Base-by-base conservation (phyloP, 139 green algal genomes). In the Astrephomene gubernaculifera region DNA sequence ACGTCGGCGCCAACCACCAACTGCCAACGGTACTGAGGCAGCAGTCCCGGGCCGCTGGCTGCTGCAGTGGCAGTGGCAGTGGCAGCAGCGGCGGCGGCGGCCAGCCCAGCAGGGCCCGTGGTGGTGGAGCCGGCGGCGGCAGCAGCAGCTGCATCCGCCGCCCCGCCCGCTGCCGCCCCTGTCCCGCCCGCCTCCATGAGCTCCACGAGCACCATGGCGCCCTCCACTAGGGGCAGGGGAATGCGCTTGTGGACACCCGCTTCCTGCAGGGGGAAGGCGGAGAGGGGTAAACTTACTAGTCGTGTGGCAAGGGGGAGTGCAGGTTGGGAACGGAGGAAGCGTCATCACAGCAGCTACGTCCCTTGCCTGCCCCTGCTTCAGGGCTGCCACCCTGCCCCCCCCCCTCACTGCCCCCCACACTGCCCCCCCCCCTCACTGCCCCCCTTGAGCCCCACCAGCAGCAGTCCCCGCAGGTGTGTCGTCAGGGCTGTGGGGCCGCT, bases 1-100 rank as follows among this genome's bases (percentile, higher is more conserved):
- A 87, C 81, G 43, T 87, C 81, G 7, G 81, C 81, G 2, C 81
- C 81, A n/a, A 87, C 69, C 53, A 87, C 70, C 36, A 87, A 27
- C 81, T 81, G 69, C 81, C 81, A 87, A 1, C 81, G 81, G 9
- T 44, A 68, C 0, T 8, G 38, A 27, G 54, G 27, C 31, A 81
- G 5, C 52, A 65, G n/a, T 9, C 21, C 71, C 36, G 49, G 71
- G 49, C n/a, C 45, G 49, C 45, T 35, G 8, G n/a, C n/a, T 10
- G 39, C 63, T 10, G 19, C n/a, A n/a, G 63, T 39, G 63, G n/a
- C 63, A 6, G n/a, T n/a, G 63, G n/a, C n/a, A n/a, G n/a, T 22
- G 63, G 57, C 57, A 57, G 14, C 49, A 12, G 49, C 17, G 49
- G 49, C 49, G 14, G 14, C 49, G 14, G 49, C 49, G 14, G 49